Percentiles rank a stretch among this genome's conserved stretches.
phyloP scores from a whole-genome alignment of 2,329 filamentous ascomycete genomes.

The Phialophora macrospora region DNA sequence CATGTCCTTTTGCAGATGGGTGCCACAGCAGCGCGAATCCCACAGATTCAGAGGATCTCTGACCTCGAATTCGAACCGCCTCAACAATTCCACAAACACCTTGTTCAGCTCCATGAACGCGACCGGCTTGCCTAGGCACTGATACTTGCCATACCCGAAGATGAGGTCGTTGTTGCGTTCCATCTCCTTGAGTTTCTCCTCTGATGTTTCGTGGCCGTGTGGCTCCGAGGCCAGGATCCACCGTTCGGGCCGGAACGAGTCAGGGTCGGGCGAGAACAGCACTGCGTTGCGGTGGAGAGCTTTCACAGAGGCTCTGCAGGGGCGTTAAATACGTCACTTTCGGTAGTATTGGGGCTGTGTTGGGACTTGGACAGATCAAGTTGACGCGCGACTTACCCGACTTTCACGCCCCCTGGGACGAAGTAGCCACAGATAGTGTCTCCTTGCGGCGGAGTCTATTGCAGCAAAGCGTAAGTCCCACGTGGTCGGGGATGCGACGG shows the following conservation, averaged over 20 bases:
- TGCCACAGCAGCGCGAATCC: slow-evolving; percentile 26
- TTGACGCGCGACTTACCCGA: slow-evolving; percentile 12
- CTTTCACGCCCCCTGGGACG: slow-evolving; percentile 51
- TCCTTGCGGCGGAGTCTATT: slow-evolving; percentile 46
- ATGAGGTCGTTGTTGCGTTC: slow-evolving; percentile 50
- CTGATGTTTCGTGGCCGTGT: slow-evolving; percentile 41
- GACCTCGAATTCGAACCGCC: slow-evolving; percentile 28
- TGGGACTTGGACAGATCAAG: background rate
- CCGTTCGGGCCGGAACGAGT: slow-evolving; percentile 56
- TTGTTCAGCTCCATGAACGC: slow-evolving; percentile 59
- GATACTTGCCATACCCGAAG: slow-evolving; percentile 53
- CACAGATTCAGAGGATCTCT: slow-evolving; percentile 22
- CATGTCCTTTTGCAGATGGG: slow-evolving; percentile 29
- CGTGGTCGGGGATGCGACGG: too few relatives aligned
- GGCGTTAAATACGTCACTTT: slow-evolving; percentile 35
- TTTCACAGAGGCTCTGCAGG: slow-evolving; percentile 38
- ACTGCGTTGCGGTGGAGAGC: slow-evolving; percentile 47
- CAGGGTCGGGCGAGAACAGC: slow-evolving; percentile 49
- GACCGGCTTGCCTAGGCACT: slow-evolving; percentile 55
- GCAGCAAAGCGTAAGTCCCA: too few relatives aligned
- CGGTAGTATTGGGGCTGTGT: slow-evolving; percentile 45
- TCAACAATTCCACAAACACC: slow-evolving; percentile 48
- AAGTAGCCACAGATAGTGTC: slow-evolving; percentile 47
- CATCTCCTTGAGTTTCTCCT: slow-evolving; percentile 47
- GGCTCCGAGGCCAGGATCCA: slow-evolving; percentile 47